These are phyloP conservation scores for Eruca vesicaria DNA, from an alignment of 441 rosid species.

Conservation along the genomic window DNA sequence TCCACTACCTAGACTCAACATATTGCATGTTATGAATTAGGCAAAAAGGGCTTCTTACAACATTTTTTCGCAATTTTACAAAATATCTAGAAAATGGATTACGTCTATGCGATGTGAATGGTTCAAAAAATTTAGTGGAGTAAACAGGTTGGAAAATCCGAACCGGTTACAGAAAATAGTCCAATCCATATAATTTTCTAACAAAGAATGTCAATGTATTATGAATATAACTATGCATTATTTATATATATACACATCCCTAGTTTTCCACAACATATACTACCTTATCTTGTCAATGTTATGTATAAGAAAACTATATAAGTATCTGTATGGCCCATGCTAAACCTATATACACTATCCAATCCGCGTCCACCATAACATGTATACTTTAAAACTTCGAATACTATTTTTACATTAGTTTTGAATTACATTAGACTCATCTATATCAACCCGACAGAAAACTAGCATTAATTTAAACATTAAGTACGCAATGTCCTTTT, in stretches of 20 bases:
- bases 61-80: background rate
- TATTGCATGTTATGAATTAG: background rate
- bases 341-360: no score
- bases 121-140: slow-evolving; percentile 11
- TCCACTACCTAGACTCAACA: background rate
- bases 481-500: no score
- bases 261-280: no score
- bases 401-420: no score
- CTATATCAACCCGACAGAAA: no score
- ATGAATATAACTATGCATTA: background rate
- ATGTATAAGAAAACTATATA: background rate
- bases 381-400: no score
- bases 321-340: background rate
- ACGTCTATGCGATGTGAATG: slow-evolving; percentile 18
- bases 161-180: background rate
- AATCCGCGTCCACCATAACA: no score
- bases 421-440: no score
- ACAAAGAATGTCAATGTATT: background rate
- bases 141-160: slow-evolving; percentile 9
- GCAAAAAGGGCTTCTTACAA: background rate
- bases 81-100: slow-evolving; percentile 20
- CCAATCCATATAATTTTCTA: background rate
- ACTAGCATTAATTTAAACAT: background rate
- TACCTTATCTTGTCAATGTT: background rate
- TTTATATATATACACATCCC: background rate